Percentiles rank a stretch among this genome's conserved stretches.
Conservation (phyloP, 2,329 filamentous ascomycete genomes). For the Penicillium sp. region DNA sequence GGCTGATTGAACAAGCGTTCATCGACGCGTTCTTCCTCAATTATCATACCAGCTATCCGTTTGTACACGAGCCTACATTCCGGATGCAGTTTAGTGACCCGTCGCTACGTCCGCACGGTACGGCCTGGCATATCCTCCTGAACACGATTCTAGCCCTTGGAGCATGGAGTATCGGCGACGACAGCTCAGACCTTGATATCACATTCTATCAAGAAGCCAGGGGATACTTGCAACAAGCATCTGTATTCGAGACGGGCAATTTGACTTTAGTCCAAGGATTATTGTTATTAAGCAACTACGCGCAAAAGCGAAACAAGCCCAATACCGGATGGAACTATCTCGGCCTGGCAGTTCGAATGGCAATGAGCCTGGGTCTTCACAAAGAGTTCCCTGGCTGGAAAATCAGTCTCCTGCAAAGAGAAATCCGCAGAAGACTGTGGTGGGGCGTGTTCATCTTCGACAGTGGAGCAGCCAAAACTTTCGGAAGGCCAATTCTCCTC, state of each 20-base stretch:
- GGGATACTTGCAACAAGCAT: conserved; percentile 44
- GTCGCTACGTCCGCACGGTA: conserved; percentile 42
- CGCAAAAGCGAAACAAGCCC: conserved; percentile 51
- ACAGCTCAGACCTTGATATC: conserved; percentile 44
- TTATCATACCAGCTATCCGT: conserved; percentile 48
- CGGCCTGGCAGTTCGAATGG: conserved; percentile 49
- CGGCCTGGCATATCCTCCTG: conserved; percentile 46
- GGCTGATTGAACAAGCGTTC: conserved; percentile 40
- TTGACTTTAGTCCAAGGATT: conserved; percentile 49
- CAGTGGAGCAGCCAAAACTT: conserved; percentile 50
- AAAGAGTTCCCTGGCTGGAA: conserved; percentile 50
- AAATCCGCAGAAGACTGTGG: conserved; percentile 42
- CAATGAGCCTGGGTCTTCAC: conserved; percentile 50
- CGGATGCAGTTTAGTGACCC: conserved; percentile 47
- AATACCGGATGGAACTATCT: conserved; percentile 51
- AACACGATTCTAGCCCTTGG: conserved; percentile 48
- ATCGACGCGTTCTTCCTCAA: conserved; percentile 48
- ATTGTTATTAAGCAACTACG: conserved; percentile 48
- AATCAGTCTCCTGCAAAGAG: conserved; percentile 43
- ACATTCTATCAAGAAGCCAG: conserved; percentile 49
- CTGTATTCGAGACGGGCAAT: conserved; percentile 49
- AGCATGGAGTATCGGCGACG: conserved; percentile 43
- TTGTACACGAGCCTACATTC: conserved; percentile 49
- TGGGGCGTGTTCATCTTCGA: conserved; percentile 48
- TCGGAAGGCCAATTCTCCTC: conserved; percentile 48